phyloP scores from a whole-genome alignment of 2,329 filamentous ascomycete species.

The Helotiales sp. region DNA sequence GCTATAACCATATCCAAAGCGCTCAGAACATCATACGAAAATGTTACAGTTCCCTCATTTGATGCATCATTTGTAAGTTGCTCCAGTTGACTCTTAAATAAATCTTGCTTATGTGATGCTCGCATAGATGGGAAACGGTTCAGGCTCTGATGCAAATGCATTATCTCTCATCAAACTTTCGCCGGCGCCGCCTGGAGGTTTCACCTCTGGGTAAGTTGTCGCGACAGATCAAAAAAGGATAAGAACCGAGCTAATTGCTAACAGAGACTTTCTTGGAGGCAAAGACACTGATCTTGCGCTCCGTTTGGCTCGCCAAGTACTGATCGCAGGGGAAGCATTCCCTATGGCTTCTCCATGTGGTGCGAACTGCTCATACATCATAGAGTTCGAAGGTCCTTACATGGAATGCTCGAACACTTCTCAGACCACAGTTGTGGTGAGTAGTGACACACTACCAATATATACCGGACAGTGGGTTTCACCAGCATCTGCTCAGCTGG shows the following conservation, averaged over 20 bases:
- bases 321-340: conserved; percentile 18
- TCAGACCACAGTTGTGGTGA: neutral
- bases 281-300: conserved; percentile 15
- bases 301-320: conserved; percentile 19
- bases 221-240: neutral
- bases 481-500: neutral
- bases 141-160: conserved; percentile 14
- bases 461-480: conserved; percentile 9
- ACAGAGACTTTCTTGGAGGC: neutral
- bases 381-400: conserved; percentile 20
- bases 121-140: conserved; percentile 28
- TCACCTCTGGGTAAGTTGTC: conserved; percentile 14
- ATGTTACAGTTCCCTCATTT: conserved; percentile 18
- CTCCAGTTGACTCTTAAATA: neutral
- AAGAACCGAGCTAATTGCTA: neutral
- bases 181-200: conserved; percentile 9
- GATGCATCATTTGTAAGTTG: conserved; percentile 26
- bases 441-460: neutral
- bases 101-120: neutral
- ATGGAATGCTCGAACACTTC: conserved; percentile 14
- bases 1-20: conserved; percentile 20
- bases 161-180: conserved; percentile 16
- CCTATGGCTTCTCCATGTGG: conserved; percentile 21
- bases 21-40: conserved; percentile 3
- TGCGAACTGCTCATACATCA: conserved; percentile 21